These are phyloP conservation scores for Aristolochia contorta DNA, from an alignment of 164 flowering plant genomes.

Conservation along the genomic window DNA sequence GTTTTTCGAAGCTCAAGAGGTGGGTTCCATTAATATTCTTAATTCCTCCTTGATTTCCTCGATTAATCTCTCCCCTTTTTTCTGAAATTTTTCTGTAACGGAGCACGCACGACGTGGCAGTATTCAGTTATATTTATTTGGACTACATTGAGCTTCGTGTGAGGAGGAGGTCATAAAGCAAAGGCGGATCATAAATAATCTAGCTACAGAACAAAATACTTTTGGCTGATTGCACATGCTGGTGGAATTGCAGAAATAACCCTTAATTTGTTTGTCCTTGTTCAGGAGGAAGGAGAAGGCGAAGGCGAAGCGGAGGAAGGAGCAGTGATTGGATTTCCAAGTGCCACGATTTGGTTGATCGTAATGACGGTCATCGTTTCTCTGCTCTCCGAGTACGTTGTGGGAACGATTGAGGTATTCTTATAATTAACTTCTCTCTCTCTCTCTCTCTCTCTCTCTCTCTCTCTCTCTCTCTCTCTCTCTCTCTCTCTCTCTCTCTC, in stretches of 20 bases:
- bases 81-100: too few relatives aligned
- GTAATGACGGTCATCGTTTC: conserved; percentile 68
- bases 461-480: neutral
- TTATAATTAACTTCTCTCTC: too few relatives aligned
- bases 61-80: too few relatives aligned
- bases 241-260: too few relatives aligned
- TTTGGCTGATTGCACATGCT: too few relatives aligned
- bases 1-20: conserved; percentile 61
- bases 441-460: neutral
- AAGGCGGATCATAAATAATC: too few relatives aligned
- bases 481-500: neutral
- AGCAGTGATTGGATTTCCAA: conserved; percentile 64
- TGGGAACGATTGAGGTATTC: conserved; percentile 85
- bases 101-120: too few relatives aligned
- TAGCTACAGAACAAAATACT: too few relatives aligned
- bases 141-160: too few relatives aligned
- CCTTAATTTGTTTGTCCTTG: neutral
- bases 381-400: conserved; percentile 73
- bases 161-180: too few relatives aligned
- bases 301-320: conserved; percentile 30
- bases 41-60: too few relatives aligned
- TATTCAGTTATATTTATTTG: too few relatives aligned
- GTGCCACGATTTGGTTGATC: conserved; percentile 58
- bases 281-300: conserved; percentile 20
- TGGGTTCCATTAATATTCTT: conserved; percentile 1